Percentiles rank a stretch among this genome's conserved stretches.
Conservation (phyloP, 805 yeast species). For the Soucietia sequanensis region DNA sequence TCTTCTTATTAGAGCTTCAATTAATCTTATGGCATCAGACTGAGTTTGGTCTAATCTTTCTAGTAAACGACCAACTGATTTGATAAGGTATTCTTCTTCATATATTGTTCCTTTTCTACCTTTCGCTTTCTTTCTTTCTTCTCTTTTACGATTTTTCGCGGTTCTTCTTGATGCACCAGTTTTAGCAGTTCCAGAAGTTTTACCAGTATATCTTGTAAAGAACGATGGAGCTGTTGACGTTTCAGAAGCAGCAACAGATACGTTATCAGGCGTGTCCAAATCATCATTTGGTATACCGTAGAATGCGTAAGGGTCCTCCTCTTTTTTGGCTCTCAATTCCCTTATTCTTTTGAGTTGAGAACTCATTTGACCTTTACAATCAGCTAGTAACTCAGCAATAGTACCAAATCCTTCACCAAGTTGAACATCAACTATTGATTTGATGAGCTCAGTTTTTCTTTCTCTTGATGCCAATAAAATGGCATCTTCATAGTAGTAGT, state of each 20-base stretch:
- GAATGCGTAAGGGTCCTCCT: conserved; percentile 80
- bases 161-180: conserved; percentile 95
- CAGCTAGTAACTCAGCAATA: conserved; percentile 88
- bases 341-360: conserved; percentile 84
- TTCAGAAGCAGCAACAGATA: conserved; percentile 92
- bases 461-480: conserved; percentile 58
- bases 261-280: conserved; percentile 82
- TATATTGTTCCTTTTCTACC: conserved; percentile 98
- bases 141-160: conserved; percentile 87
- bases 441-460: conserved; percentile 45
- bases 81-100: conserved; percentile 92
- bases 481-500: conserved; percentile 73
- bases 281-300: conserved; percentile 62
- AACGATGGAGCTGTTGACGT: conserved; percentile 90
- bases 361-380: conserved; percentile 78
- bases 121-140: conserved; percentile 92
- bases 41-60: conserved; percentile 77
- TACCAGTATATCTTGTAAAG: conserved; percentile 94
- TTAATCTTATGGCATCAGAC: conserved; percentile 68
- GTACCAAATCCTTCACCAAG: conserved; percentile 85
- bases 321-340: conserved; percentile 80
- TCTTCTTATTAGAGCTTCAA: conserved; percentile 76
- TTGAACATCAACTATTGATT: conserved; percentile 64
- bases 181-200: conserved; percentile 91
- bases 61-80: conserved; percentile 81